These are phyloP conservation scores for Colletotrichum gloeosporioides DNA, from an alignment of 2,329 filamentous ascomycete genomes.

Conservation along the genomic window DNA sequence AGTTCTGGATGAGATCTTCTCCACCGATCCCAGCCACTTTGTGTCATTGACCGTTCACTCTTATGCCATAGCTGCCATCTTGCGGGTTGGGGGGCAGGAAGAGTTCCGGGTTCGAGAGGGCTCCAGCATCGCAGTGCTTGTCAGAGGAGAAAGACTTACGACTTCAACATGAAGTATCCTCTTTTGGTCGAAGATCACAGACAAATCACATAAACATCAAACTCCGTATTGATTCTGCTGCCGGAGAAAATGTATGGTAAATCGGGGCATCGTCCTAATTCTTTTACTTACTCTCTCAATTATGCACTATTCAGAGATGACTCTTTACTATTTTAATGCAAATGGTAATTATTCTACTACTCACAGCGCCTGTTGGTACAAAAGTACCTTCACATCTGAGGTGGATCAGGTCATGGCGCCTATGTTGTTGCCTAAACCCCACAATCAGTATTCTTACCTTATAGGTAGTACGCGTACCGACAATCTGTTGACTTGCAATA, in stretches of 20 bases:
- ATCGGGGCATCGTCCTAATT: too few species aligned
- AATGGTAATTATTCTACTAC: too few species aligned
- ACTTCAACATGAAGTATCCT: background rate
- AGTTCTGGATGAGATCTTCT: conserved; percentile 53
- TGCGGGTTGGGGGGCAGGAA: conserved; percentile 45
- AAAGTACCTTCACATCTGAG: background rate
- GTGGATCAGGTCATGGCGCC: background rate
- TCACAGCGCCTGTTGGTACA: background rate
- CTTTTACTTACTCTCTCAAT: too few species aligned
- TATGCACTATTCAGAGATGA: background rate
- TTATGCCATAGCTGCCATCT: conserved; percentile 49
- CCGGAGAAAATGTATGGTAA: too few species aligned
- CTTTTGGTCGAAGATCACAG: background rate
- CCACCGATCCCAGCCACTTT: conserved; percentile 39
- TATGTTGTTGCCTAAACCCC: background rate
- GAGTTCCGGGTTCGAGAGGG: conserved; percentile 54
- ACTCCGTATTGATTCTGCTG: background rate
- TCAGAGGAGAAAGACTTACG: conserved; percentile 41
- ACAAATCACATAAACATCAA: background rate
- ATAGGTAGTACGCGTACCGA: background rate
- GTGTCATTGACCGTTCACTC: conserved; percentile 58
- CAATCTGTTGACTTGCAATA: background rate
- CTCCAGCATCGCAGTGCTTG: conserved; percentile 59
- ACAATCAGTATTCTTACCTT: background rate
- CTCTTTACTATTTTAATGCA: background rate